Percentiles rank a stretch among this genome's conserved stretches.
Conservation (phyloP, 1,139 yeast genomes). For the Lizanozyma gosingica region DNA sequence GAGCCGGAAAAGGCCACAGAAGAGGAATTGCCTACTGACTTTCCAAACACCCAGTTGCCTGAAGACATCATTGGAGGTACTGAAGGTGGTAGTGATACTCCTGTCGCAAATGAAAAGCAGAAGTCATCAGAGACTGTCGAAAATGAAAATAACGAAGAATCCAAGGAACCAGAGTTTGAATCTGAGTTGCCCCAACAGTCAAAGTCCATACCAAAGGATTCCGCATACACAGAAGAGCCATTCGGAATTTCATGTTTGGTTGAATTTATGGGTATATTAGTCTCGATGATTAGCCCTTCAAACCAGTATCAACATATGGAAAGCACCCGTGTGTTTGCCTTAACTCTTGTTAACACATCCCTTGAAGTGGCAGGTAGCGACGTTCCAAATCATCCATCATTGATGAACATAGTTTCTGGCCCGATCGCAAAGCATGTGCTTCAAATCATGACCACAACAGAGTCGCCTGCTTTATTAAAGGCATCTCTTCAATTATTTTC, state of each 20-base stretch:
- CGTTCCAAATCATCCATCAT: slow-evolving; percentile 56
- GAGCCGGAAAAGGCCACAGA: slow-evolving; percentile 37
- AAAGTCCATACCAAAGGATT: neutral
- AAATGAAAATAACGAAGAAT: slow-evolving; percentile 2
- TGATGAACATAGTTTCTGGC: slow-evolving; percentile 64
- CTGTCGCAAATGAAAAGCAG: slow-evolving; percentile 4
- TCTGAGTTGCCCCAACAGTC: neutral
- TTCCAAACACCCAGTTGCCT: slow-evolving; percentile 26
- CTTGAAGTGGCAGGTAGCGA: slow-evolving; percentile 74
- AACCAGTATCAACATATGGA: slow-evolving; percentile 83
- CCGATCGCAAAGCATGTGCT: slow-evolving; percentile 77
- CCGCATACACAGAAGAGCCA: slow-evolving; percentile 27
- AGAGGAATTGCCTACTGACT: slow-evolving; percentile 26
- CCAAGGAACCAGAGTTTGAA: neutral
- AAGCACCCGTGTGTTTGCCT: slow-evolving; percentile 75
- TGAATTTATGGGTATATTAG: slow-evolving; percentile 63
- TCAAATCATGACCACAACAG: slow-evolving; percentile 67
- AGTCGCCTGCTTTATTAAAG: slow-evolving; percentile 59
- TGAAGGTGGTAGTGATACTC: slow-evolving; percentile 10
- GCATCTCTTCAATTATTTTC: slow-evolving; percentile 71
- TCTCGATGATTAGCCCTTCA: slow-evolving; percentile 79
- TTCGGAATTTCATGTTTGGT: slow-evolving; percentile 62
- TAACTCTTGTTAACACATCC: slow-evolving; percentile 66
- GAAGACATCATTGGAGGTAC: slow-evolving; percentile 36
- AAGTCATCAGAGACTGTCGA: slow-evolving; percentile 4